These are phyloP conservation scores for Plasmopara viticola DNA, from an alignment of 352 stramenopile species.

Conservation along the genomic window DNA sequence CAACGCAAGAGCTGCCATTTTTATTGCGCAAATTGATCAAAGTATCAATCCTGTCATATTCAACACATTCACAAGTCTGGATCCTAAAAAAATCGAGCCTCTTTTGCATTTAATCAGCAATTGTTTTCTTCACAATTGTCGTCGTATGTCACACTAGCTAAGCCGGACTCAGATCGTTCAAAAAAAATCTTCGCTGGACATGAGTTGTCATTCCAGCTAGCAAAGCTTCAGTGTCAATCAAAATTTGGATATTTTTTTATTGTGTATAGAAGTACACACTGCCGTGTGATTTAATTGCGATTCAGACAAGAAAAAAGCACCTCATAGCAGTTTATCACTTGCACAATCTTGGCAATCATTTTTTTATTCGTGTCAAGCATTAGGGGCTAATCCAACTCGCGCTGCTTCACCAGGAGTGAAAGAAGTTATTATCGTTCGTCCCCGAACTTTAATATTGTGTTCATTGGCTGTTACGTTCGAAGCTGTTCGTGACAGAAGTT, in stretches of 20 bases:
- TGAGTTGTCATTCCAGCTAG: conserved; percentile 58
- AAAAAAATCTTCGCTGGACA: conserved; percentile 43
- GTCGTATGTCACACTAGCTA: conserved; percentile 78
- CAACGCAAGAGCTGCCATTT: conserved; percentile 24
- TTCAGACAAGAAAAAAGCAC: conserved; percentile 20
- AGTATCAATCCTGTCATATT: conserved; percentile 8
- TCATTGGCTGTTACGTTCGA: conserved; percentile 74
- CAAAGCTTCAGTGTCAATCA: conserved; percentile 85
- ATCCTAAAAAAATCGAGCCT: no score
- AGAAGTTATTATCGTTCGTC: conserved; percentile 86
- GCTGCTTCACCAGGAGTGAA: conserved; percentile 57
- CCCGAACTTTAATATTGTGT: conserved; percentile 72
- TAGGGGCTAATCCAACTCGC: conserved; percentile 37
- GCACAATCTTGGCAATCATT: conserved; percentile 76
- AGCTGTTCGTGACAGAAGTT: conserved; percentile 57
- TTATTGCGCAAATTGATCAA: conserved; percentile 5
- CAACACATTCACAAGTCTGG: not conserved
- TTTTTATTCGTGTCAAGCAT: conserved; percentile 76
- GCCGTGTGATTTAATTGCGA: conserved; percentile 26
- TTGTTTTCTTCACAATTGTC: conserved; percentile 42
- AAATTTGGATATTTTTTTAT: conserved; percentile 42
- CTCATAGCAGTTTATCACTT: conserved; percentile 30
- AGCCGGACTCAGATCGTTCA: conserved; percentile 14
- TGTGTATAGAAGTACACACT: conserved; percentile 35
- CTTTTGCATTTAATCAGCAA: no score